Evolutionary conservation across 352 stramenopile genomes (phyloP), one percentile per base, ranked within the genome.

Genomic region (Phytophthora hybrid): DNA sequence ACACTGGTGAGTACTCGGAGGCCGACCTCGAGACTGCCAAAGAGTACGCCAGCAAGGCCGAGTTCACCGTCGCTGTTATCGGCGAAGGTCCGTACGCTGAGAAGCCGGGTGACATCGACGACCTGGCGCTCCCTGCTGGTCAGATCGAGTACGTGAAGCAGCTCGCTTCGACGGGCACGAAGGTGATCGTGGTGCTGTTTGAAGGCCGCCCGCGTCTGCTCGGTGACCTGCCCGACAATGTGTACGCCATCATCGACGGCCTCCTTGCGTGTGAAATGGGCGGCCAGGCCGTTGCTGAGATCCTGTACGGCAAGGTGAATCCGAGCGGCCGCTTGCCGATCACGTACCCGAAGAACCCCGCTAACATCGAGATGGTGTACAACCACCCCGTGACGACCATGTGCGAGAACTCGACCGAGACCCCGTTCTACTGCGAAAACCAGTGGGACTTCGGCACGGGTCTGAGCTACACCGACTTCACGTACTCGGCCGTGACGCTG

Each of bases 401-500:
- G 49, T 56, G 49, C 21, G 47, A 55, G 47, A 31, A 31, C 19
- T 55, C 47, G 47, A 31, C 18, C 16, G 19, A 55, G 47, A 55
- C 18, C 6, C 18, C 47, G 19, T 55, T 31, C 47, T 31, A 55
- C n/a, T 55, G 47, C 47, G 18, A 51, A 19, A 51, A 51, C 41
- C 80, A 94, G 61, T 97, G 87, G 85, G 71, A 81, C n/a, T 95
- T 95, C 80, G 88, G 90, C 19, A 69, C 84, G 53, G 90, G 90
- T 44, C 69, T 94, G n/a, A 92, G 83, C 62, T 94, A 93, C 72
- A 83, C 86, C 5, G 65, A 69, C 19, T 97, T 96, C 66, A 65
- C 72, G 14, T 95, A 93, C 73, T 70, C 68, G 10, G 59, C 80
- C 7, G 47, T 90, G 29, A 29, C 8, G 26, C 29, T 91, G 14